Evolutionary conservation across 257 asterid species (phyloP).

Genomic region (Rehmannia glutinosa): DNA sequence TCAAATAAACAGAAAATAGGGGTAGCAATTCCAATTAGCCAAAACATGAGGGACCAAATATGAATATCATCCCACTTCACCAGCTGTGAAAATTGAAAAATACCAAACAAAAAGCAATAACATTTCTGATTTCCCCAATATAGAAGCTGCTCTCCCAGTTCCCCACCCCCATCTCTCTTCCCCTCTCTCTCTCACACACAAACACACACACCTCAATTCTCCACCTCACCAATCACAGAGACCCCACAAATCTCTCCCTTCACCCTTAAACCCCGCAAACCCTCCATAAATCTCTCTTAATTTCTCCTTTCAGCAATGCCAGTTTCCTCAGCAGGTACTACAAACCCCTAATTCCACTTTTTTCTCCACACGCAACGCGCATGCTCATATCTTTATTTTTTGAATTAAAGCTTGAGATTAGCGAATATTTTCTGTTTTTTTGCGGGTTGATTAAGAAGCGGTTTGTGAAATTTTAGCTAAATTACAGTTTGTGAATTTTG

Average conservation of each 20-base stretch:
- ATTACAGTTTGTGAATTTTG: neutral
- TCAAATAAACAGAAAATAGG: no score
- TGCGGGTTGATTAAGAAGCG: neutral
- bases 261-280: conserved; percentile 23
- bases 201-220: conserved; percentile 5
- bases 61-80: neutral
- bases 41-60: neutral
- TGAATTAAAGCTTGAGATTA: neutral
- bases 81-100: neutral
- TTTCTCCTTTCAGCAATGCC: conserved; percentile 46
- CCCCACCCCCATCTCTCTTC: conserved; percentile 3
- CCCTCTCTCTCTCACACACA: neutral
- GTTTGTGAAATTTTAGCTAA: neutral
- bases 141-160: conserved; percentile 1
- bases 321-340: conserved; percentile 46
- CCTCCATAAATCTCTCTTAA: conserved; percentile 12
- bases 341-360: conserved; percentile 8
- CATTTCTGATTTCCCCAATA: conserved; percentile 10
- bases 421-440: neutral
- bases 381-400: neutral
- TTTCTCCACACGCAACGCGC: neutral
- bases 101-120: neutral
- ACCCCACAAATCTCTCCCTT: conserved; percentile 42
- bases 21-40: neutral
- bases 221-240: conserved; percentile 32